A percentile compares a stretch with the other conserved stretches of the same genome.
phyloP scores from a whole-genome alignment of 345 rosid genomes.

The Draba incana region DNA sequence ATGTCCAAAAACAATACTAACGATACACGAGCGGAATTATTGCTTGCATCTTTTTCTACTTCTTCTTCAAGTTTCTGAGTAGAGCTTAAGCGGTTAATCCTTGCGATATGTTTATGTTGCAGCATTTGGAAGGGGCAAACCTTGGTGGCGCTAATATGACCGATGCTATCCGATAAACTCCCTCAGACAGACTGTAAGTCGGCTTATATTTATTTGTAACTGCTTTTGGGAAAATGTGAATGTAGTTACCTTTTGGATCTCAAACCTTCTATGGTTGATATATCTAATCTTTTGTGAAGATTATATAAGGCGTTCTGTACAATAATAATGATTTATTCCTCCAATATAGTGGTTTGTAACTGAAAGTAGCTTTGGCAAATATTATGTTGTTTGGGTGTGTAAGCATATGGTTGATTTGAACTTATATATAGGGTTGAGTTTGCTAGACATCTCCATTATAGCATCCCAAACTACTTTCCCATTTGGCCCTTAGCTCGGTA shows the following conservation, averaged over 20 bases:
- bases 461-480: no score
- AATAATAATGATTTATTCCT: no score
- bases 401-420: no score
- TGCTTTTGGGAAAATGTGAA: constrained; percentile 10
- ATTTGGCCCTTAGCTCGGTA: no score
- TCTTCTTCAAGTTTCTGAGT: neutral
- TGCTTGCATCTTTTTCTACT: neutral
- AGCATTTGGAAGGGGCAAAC: constrained; percentile 85
- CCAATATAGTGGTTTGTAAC: no score
- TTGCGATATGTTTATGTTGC: constrained; percentile 33
- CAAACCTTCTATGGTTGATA: constrained; percentile 4
- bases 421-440: no score
- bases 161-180: constrained; percentile 66
- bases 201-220: constrained; percentile 18
- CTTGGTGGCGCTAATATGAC: constrained; percentile 89
- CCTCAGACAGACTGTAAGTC: constrained; percentile 21
- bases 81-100: neutral
- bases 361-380: no score
- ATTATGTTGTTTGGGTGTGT: no score
- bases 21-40: neutral
- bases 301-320: neutral
- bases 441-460: no score
- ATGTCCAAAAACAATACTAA: constrained; percentile 36
- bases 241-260: constrained; percentile 9
- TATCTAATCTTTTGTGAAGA: neutral